Evolutionary conservation across 345 rosid genomes (phyloP).

Genomic region (Dovyalis caffra): DNA sequence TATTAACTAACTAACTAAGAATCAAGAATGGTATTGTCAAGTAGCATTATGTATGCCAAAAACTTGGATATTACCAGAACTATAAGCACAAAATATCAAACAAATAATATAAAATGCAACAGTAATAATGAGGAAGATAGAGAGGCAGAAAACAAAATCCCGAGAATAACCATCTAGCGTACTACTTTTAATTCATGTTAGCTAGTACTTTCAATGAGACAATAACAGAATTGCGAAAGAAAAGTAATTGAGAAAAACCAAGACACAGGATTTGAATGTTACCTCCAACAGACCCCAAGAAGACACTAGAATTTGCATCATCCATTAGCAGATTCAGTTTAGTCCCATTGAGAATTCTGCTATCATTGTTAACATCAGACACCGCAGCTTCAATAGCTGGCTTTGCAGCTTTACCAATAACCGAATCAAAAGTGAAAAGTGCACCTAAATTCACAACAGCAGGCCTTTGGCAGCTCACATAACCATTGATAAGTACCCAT

Average conservation of each 20-base stretch:
- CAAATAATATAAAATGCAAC: not conserved
- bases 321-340: conserved; percentile 39
- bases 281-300: conserved; percentile 72
- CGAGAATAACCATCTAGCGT: no score
- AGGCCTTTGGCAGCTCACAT: conserved; percentile 40
- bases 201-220: not conserved
- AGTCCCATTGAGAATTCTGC: conserved; percentile 51
- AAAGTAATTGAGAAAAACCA: not conserved
- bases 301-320: conserved; percentile 63
- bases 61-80: not conserved
- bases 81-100: not conserved
- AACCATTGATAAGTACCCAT: conserved; percentile 18
- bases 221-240: not conserved
- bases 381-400: conserved; percentile 66
- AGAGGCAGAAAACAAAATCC: not conserved
- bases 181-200: not conserved
- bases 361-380: conserved; percentile 54
- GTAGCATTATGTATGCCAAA: no score
- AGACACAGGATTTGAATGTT: conserved; percentile 7
- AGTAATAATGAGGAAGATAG: not conserved
- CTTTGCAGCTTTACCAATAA: conserved; percentile 77
- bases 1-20: no score
- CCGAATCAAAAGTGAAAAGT: conserved; percentile 63
- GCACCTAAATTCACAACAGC: conserved; percentile 64
- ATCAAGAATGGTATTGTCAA: no score